These are phyloP conservation scores for Haematococcus lacustris DNA, from an alignment of 139 green algal species.

Conservation along the genomic window DNA sequence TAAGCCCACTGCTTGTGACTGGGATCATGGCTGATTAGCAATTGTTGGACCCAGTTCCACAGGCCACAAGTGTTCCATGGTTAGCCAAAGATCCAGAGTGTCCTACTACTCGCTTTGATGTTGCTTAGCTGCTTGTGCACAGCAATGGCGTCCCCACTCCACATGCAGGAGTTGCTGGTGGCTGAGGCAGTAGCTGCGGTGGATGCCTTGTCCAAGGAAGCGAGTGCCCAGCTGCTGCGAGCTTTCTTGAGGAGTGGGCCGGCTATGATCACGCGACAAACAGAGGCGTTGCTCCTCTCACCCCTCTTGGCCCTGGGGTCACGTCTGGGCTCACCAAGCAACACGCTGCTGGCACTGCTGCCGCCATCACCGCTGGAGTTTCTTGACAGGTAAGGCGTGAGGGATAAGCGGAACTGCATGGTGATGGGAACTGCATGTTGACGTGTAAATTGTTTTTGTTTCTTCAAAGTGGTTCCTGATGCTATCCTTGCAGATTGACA, in stretches of 20 bases:
- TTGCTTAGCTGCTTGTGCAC: not conserved
- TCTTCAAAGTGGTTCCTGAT: too few relatives aligned
- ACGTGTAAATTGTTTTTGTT: too few relatives aligned
- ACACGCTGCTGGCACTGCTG: not conserved
- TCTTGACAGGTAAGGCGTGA: not conserved
- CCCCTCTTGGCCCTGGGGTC: too few relatives aligned
- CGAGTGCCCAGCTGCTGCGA: constrained; percentile 21
- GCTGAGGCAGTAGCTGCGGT: constrained; percentile 63
- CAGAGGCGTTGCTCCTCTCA: too few relatives aligned
- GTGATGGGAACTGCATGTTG: too few relatives aligned
- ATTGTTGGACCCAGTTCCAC: too few relatives aligned
- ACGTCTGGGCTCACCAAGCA: not conserved
- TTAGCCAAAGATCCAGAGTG: too few relatives aligned
- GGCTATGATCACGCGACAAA: too few relatives aligned
- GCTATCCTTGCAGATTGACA: too few relatives aligned
- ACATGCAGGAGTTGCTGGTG: constrained; percentile 56
- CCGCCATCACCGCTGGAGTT: not conserved
- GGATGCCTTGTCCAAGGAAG: constrained; percentile 49
- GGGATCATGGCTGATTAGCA: too few relatives aligned
- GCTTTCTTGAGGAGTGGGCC: not conserved
- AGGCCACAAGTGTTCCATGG: too few relatives aligned
- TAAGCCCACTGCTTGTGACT: not conserved
- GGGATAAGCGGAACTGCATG: too few relatives aligned
- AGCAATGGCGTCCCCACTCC: not conserved
- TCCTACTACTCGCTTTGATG: not conserved